Base-by-base conservation (phyloP, 352 stramenopile species). In the Peronospora belbahrii region DNA sequence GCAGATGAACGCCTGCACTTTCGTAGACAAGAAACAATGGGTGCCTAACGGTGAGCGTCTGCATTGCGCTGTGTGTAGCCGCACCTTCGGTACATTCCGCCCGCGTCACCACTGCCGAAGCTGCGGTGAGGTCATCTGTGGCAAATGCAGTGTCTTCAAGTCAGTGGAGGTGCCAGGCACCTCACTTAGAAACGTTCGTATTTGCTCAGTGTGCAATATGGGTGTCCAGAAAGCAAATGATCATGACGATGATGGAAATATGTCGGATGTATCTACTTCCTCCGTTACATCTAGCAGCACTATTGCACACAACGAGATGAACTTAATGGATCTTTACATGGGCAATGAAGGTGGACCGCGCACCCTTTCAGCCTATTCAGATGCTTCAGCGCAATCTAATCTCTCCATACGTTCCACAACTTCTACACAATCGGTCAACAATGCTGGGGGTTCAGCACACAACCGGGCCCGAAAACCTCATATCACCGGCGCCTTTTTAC, bases 121-220 rank as follows among this genome's bases (percentile, higher is more conserved):
- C 52, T 94, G 82, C 37, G 82, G 82, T n/a, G 82, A 94, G 50
- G 79, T 94, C 20, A 91, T 94, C 36, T 94, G 82, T 45, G 73
- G 77, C 27, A 94, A 94, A 52, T 94, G 82, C 61, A 88, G 72
- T 48, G 59, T 94, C 13, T 84, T 89, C 52, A 77, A 80, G 50
- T 67, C 61, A n/a, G 74, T 89, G 6, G 78, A 94, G 35, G 71
- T 94, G 17, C 82, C 82, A 7, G 82, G 77, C 37, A 85, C 77
- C 5, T 87, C 67, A 19, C 62, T 93, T 47, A 83, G 85, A 62
- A 88, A 86, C 52, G 73, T 91, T 48, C 79, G 80, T 25, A 83
- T 91, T 34, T 94, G 79, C 59, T 86, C 77, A 2, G 65, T 88
- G 24, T 90, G 79, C 59, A 90, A 89, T 48, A 89, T 89, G 68